Evolutionary conservation across 352 stramenopile genomes (phyloP), one percentile per base, ranked within the genome.

Genomic region (Globisporangium heterothallicum): DNA sequence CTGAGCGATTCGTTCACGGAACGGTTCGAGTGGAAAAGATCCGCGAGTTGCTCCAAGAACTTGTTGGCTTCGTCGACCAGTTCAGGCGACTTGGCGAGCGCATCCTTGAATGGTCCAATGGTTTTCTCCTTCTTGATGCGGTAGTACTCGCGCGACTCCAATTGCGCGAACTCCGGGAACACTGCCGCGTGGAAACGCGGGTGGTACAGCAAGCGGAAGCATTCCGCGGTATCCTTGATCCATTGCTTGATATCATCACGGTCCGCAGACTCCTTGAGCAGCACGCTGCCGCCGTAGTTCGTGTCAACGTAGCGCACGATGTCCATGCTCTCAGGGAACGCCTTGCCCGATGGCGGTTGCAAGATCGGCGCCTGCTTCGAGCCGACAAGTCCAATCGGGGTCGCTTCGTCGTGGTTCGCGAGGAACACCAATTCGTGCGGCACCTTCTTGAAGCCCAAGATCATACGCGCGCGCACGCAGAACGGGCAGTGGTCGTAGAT

Each of bases 91-190:
- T 63, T 64, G n/a, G 62, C 66, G 14, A 84, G 56, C 26, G 68
- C 61, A 13, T 70, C 60, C 4, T 64, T 53, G 45, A 84, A 78
- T 14, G 68, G 48, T 7, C 67, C 60, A 38, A 81, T 71, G 14
- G 54, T 68, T 56, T 73, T 78, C 56, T 84, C 72, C 53, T 80
- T 84, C 62, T 84, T 84, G 16, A 49, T 52, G 30, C 70, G 66
- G 63, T 73, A 84, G 59, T 81, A 84, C 32, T 76, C 65, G 42
- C 70, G 64, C 24, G 65, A 74, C 26, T 64, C 64, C 29, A 52
- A 53, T 14, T 61, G 56, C 14, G 67, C 69, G 47, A 80, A 83
- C 30, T 83, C 72, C 12, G 72, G 56, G 38, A 83, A 71, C 21
- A 53, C 52, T 7, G 66, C 64, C n/a, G 58, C 63, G 54, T 77